These are phyloP conservation scores for Protomyces pachydermus DNA, from an alignment of 1,139 yeast species.

Conservation along the genomic window DNA sequence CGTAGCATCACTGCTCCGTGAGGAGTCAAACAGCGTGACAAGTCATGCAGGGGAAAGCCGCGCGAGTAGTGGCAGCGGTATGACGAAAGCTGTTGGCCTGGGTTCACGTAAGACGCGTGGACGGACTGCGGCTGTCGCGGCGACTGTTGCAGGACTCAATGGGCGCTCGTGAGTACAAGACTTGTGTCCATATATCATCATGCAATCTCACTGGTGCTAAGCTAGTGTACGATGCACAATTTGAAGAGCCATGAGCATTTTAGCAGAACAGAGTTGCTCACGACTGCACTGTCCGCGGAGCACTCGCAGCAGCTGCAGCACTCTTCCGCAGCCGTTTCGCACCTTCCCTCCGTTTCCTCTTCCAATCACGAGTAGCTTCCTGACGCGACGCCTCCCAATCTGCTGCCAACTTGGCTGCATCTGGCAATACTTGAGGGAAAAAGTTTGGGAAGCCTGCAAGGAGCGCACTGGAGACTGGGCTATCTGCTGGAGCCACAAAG, in stretches of 20 bases:
- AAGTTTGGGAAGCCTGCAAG: neutral
- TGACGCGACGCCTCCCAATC: constrained; percentile 17
- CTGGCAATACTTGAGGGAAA: neutral
- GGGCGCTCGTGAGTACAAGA: no score
- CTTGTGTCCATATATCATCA: no score
- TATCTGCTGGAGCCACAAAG: neutral
- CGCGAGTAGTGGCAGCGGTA: neutral
- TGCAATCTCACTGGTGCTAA: no score
- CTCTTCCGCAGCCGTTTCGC: constrained; percentile 7
- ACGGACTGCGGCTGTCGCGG: neutral
- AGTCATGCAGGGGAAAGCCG: neutral
- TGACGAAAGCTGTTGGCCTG: neutral
- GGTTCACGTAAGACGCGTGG: neutral
- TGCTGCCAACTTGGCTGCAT: neutral
- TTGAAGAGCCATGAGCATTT: no score
- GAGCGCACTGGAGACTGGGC: neutral
- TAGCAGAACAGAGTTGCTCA: no score
- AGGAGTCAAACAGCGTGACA: neutral
- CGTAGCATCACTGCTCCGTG: neutral
- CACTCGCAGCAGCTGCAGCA: neutral
- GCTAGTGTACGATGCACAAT: no score
- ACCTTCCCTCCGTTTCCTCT: constrained; percentile 21
- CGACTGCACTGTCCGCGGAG: neutral
- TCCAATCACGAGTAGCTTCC: constrained; percentile 24
- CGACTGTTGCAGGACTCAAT: neutral